Conservation (phyloP, 2,329 filamentous ascomycete genomes). For the Beauveria sp. region DNA sequence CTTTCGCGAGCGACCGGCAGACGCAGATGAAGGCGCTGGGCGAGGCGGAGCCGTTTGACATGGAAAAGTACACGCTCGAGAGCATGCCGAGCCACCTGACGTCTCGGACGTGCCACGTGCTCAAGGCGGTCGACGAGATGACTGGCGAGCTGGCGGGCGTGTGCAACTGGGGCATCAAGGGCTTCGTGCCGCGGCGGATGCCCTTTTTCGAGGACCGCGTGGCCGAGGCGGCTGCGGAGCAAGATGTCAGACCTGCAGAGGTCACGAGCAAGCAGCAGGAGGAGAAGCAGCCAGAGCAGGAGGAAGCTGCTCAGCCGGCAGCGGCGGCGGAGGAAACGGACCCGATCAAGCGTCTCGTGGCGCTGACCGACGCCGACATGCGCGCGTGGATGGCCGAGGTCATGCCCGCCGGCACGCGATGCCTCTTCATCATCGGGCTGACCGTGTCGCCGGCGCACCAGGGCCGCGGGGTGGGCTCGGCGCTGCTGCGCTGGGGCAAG, state of each 20-base stretch:
- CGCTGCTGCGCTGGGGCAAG: conserved; percentile 25
- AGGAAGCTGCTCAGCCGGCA: background rate
- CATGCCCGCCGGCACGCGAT: conserved; percentile 25
- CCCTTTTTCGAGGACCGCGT: conserved; percentile 15
- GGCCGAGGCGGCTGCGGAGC: background rate
- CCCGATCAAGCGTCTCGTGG: conserved; percentile 22
- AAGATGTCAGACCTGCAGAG: background rate
- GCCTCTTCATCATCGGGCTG: conserved; percentile 24
- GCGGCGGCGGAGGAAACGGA: conserved; percentile 13
- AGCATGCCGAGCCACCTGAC: conserved; percentile 18
- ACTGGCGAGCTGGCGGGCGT: conserved; percentile 23
- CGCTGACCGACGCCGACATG: conserved; percentile 24
- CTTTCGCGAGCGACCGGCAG: conserved; percentile 26
- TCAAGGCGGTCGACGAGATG: conserved; percentile 26
- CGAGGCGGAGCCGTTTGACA: conserved; percentile 20
- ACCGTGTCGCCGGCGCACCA: conserved; percentile 25
- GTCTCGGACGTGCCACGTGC: conserved; percentile 18
- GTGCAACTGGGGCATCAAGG: conserved; percentile 25
- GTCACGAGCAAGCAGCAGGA: background rate
- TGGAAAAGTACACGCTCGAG: conserved; percentile 19
- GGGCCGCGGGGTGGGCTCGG: conserved; percentile 23
- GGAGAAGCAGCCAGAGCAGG: conserved; percentile 1
- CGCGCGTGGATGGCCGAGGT: conserved; percentile 22
- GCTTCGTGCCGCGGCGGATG: conserved; percentile 20
- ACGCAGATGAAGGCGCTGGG: conserved; percentile 28